Conservation (phyloP, 164 flowering plant species). For the Brasenia schreberi region DNA sequence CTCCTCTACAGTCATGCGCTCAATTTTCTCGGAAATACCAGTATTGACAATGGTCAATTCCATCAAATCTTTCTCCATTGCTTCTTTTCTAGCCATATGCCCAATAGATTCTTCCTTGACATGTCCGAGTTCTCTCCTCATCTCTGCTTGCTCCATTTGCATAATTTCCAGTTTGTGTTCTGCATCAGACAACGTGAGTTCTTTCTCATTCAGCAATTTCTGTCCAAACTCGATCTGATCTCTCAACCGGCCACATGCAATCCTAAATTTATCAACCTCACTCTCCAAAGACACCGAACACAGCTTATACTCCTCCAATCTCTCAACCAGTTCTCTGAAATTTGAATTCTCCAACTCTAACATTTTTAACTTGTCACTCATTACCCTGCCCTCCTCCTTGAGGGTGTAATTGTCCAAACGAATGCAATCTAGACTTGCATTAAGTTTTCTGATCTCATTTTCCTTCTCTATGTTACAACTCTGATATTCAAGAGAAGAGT, state of each 20-base stretch:
- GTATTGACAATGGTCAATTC: not conserved
- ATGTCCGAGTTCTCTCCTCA: conserved; percentile 12
- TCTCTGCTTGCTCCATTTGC: conserved; percentile 21
- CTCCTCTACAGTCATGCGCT: not conserved
- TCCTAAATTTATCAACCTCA: conserved; percentile 27
- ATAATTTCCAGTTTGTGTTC: conserved; percentile 30
- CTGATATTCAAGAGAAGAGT: conserved; percentile 35
- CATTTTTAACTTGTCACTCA: conserved; percentile 21
- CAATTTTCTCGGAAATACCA: not conserved
- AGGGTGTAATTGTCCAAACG: conserved; percentile 22
- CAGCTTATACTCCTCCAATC: conserved; percentile 7
- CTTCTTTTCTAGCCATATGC: not conserved
- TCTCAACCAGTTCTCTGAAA: conserved; percentile 33
- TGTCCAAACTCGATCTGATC: conserved; percentile 21
- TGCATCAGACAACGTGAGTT: conserved; percentile 28
- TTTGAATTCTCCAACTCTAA: conserved; percentile 31
- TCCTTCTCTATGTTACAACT: conserved; percentile 37
- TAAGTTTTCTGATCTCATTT: conserved; percentile 22
- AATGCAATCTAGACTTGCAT: conserved; percentile 26
- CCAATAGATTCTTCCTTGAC: not conserved
- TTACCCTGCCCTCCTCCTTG: conserved; percentile 18
- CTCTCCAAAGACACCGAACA: conserved; percentile 10
- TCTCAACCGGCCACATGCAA: conserved; percentile 25
- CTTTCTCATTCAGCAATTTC: conserved; percentile 32
- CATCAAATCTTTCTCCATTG: not conserved